Evolutionary conservation across 2,329 filamentous ascomycete species (phyloP), one percentile per base, ranked within the genome.

Genomic region (Nigrospora sphaerica): DNA sequence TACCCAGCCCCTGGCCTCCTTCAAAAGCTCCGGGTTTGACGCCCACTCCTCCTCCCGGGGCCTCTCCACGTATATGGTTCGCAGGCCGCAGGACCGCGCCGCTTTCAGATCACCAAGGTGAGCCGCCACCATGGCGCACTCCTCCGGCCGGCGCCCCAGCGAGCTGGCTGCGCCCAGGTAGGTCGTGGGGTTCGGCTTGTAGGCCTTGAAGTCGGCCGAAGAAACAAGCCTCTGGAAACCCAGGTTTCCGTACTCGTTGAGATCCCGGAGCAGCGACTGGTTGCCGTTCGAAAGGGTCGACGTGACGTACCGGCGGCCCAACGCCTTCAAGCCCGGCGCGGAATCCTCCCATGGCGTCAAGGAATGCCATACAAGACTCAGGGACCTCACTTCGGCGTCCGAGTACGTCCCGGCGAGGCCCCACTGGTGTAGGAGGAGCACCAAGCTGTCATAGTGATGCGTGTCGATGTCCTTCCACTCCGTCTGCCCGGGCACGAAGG

Each of bases 281-380:
- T 91, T 92, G 33, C 85, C 88, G 60, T 93, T 93, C 28, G 83
- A 88, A 23, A 92, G 69, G 0, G 85, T 88, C 36, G 78, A 74
- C 0, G 83, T 87, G 39, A 69, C 65, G 57, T 80, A 79, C 9
- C 65, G 66, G 11, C 57, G 63, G 34, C 73, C 74, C 23, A 91
- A 65, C 39, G 68, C 61, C 2, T 63, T 59, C 18, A 92, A 63
- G 0, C 85, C 86, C 0, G 52, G 55, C 1, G 70, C 63, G 1
- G 78, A 70, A 59, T 92, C 88, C 0, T 70, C 52, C 86, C 86
- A 92, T 0, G 86, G 83, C 18, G 70, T 68, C 4, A 93, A 72
- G 6, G 73, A 74, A 61, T 93, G 88, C 88, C 87, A 93, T 37
- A 80, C 73, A 3, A 80, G 69, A 54, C 79, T 83, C 44, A 91